phyloP scores from a whole-genome alignment of 73 alveolate species.

The Paramecium sonneborni region DNA sequence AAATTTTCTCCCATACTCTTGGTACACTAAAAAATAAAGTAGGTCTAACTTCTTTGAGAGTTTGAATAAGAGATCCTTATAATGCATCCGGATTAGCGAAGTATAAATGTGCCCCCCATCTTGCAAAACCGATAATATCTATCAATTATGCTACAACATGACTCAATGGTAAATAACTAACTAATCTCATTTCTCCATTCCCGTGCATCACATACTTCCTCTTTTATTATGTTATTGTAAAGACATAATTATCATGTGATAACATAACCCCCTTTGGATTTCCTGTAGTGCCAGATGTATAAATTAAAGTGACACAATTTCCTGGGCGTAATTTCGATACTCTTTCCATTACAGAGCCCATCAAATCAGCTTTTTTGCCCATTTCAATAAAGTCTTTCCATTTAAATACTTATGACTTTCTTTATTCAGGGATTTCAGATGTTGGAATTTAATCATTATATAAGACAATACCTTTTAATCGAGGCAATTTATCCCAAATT shows the following conservation, averaged over 20 bases:
- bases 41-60: slow-evolving; percentile 83
- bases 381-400: slow-evolving; percentile 79
- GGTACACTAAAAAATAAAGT: slow-evolving; percentile 90
- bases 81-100: slow-evolving; percentile 89
- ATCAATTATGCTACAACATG: slow-evolving; percentile 84
- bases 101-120: slow-evolving; percentile 65
- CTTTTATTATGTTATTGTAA: slow-evolving; percentile 19
- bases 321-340: slow-evolving; percentile 69
- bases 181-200: slow-evolving; percentile 64
- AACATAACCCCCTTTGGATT: slow-evolving; percentile 91
- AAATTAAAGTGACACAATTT: slow-evolving; percentile 77
- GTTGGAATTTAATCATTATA: slow-evolving; percentile 57
- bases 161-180: slow-evolving; percentile 86
- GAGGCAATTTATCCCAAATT: slow-evolving; percentile 69
- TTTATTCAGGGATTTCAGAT: slow-evolving; percentile 36
- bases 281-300: slow-evolving; percentile 94
- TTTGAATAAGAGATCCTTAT: slow-evolving; percentile 82
- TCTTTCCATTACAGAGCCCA: not conserved
- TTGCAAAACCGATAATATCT: slow-evolving; percentile 71
- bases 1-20: slow-evolving; percentile 91
- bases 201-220: slow-evolving; percentile 49
- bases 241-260: slow-evolving; percentile 80
- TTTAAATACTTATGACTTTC: slow-evolving; percentile 60
- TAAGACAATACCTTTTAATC: slow-evolving; percentile 73
- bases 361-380: slow-evolving; percentile 47